These are phyloP conservation scores for Penicillium simplicissimum DNA, from an alignment of 495 filamentous ascomycete genomes.

Conservation along the genomic window DNA sequence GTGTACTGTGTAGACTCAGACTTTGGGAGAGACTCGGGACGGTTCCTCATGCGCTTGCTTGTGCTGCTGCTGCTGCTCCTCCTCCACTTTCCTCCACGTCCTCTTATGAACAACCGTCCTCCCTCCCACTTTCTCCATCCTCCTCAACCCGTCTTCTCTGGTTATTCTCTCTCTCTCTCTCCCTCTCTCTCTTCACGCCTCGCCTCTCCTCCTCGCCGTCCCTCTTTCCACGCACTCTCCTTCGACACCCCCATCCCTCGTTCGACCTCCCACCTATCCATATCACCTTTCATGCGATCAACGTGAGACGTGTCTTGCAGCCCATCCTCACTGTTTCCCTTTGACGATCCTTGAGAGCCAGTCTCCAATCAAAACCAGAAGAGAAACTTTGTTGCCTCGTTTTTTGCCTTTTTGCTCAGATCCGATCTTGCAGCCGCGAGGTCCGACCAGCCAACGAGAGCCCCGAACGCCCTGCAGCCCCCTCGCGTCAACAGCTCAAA, in stretches of 20 bases:
- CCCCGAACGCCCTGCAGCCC: background rate
- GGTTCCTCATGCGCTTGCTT: background rate
- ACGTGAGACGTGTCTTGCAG: slow-evolving; percentile 10
- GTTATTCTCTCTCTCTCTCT: slow-evolving; percentile 2
- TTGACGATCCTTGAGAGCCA: slow-evolving; percentile 9
- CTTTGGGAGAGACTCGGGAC: background rate
- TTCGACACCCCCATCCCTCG: background rate
- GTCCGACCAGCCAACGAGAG: slow-evolving; percentile 12
- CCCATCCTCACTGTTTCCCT: background rate
- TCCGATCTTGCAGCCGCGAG: slow-evolving; percentile 12
- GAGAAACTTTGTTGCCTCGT: background rate
- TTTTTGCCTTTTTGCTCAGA: slow-evolving; percentile 7
- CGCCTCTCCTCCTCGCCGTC: background rate
- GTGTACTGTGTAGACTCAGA: background rate
- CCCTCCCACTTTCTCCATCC: background rate
- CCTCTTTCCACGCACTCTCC: slow-evolving; percentile 3
- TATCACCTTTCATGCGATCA: background rate
- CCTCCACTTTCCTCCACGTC: background rate
- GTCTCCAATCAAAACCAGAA: background rate
- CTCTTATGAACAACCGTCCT: background rate
- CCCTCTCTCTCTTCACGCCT: background rate
- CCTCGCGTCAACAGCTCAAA: slow-evolving; percentile 16
- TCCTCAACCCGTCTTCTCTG: background rate
- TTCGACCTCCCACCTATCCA: background rate
- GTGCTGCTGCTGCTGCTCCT: background rate